Base-by-base conservation (phyloP, 805 yeast genomes). In the Wickerhamiella sergipiensis region DNA sequence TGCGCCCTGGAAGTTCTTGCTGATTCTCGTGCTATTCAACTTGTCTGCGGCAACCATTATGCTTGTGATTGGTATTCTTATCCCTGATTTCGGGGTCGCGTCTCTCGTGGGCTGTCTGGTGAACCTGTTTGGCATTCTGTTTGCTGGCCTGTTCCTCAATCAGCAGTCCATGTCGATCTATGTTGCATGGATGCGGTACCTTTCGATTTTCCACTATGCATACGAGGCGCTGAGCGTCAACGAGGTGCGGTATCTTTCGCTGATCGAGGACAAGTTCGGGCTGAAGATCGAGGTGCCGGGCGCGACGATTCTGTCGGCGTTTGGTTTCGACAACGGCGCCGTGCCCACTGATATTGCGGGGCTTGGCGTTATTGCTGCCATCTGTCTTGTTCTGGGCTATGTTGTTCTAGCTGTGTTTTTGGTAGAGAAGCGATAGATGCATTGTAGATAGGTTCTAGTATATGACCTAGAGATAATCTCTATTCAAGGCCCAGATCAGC, bases 241-340 rank as follows among this genome's bases (percentile, higher is more conserved):
- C 65, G 98, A 92, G 64, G 97, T 90, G 9, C 84, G 82, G 61
- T 85, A 86, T 36, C 73, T 92, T 63, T 80, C 86, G 13, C 72
- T 92, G 59, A 79, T 78, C 55, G 98, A 92, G 64, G 81, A 79
- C 63, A 92, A 92, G 67, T 90, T 83, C 61, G 98, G 98, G 0
- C 74, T 92, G 43, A 84, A 89, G 45, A 90, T 92, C 59, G 95
- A 88, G 66, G 94, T 92, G 15, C 98, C 98, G 0, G 98, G 98
- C 10, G 97, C 98, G 1, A 94, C 95, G 1, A 92, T 92, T 51
- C 73, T 92, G 58, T 85, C 95, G 58, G 87, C 97, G 0, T 92
- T 92, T 71, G 98, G 98, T 0, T 92, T 92, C 65, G 77, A 85
- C 57, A 90, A 86, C 13, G 78, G 80, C 22, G 92, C 89, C 1